phyloP scores from a whole-genome alignment of 441 rosid genomes.

The Flueggea neowawraea region DNA sequence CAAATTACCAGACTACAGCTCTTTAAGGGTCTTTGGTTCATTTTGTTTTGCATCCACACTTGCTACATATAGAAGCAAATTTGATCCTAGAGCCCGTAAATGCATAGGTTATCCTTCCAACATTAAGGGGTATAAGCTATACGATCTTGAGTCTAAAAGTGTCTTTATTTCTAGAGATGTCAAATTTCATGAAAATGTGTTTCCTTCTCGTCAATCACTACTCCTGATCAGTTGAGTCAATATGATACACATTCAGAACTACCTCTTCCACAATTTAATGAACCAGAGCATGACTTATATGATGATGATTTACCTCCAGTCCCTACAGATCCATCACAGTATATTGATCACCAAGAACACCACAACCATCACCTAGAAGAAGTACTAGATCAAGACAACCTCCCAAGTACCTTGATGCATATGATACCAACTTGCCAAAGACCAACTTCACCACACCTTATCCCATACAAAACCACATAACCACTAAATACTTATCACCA shows the following conservation, averaged over 20 bases:
- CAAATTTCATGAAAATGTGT: not conserved
- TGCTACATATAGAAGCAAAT: not conserved
- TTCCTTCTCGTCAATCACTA: not conserved
- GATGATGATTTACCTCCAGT: too few species aligned
- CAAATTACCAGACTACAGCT: not conserved
- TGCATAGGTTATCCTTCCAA: not conserved
- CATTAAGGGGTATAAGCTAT: not conserved
- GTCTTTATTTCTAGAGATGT: slow-evolving; percentile 6
- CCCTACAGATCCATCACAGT: too few species aligned
- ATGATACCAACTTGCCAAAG: not conserved
- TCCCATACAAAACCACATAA: not conserved
- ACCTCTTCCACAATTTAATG: too few species aligned
- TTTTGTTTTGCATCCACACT: not conserved
- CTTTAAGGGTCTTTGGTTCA: not conserved
- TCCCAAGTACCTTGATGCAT: not conserved
- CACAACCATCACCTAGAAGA: too few species aligned
- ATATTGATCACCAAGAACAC: too few species aligned
- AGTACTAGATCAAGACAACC: not conserved
- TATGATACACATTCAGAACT: too few species aligned
- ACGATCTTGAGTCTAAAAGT: not conserved
- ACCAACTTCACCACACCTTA: too few species aligned
- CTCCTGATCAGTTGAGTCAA: too few species aligned
- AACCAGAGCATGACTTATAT: too few species aligned
- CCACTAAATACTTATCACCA: not conserved
- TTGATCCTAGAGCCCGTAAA: not conserved